These are phyloP conservation scores for Flaveria trinervia DNA, from an alignment of 129 eudicot genomes.

Conservation along the genomic window DNA sequence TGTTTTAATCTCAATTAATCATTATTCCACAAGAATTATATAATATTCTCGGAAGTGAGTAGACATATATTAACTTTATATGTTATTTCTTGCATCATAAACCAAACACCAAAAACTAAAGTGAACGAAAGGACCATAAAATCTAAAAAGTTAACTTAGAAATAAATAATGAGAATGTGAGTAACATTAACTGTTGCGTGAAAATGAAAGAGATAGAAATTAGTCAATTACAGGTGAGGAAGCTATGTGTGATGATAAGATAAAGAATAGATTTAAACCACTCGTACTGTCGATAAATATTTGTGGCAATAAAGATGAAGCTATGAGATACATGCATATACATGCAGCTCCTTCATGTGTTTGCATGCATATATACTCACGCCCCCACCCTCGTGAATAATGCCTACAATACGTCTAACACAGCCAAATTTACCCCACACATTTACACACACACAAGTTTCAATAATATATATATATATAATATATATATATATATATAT, in stretches of 20 bases:
- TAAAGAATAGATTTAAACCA: slow-evolving; percentile 16
- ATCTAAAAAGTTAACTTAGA: too few species aligned
- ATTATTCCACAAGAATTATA: too few species aligned
- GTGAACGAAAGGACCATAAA: too few species aligned
- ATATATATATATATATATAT: neutral
- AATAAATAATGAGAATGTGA: neutral
- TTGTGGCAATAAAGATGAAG: neutral
- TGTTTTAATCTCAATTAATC: too few species aligned
- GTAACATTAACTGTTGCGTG: neutral
- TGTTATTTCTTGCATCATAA: too few species aligned
- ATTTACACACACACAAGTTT: slow-evolving; percentile 19
- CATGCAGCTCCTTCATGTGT: slow-evolving; percentile 2
- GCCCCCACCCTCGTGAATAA: slow-evolving; percentile 28
- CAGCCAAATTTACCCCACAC: slow-evolving; percentile 37
- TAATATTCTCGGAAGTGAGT: too few species aligned
- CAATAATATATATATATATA: neutral
- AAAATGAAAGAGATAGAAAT: neutral
- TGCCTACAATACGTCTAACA: slow-evolving; percentile 28
- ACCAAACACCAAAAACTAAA: too few species aligned
- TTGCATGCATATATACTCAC: neutral
- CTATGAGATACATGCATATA: neutral
- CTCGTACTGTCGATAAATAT: slow-evolving; percentile 18
- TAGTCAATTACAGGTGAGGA: neutral
- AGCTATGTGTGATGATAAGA: slow-evolving; percentile 18
- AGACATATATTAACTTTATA: too few species aligned